phyloP scores from a whole-genome alignment of 2,329 filamentous ascomycete genomes.

The Elsinoe necatrix region DNA sequence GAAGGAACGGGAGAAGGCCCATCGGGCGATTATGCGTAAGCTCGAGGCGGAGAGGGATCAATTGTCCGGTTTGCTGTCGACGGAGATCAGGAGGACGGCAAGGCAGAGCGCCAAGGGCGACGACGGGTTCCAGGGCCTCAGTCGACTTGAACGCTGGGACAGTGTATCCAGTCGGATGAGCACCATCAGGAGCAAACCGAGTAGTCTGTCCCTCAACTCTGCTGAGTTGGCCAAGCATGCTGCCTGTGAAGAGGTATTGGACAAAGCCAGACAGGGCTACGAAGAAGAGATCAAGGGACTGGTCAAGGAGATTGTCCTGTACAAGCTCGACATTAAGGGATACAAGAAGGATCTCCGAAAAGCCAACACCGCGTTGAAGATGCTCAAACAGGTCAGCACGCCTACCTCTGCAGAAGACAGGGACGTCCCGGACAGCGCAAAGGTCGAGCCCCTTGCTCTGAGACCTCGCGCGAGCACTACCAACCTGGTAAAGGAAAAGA shows the following conservation, averaged over 20 bases:
- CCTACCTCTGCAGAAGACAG: slow-evolving; percentile 5
- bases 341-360: slow-evolving; percentile 35
- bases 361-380: slow-evolving; percentile 26
- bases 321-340: slow-evolving; percentile 41
- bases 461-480: slow-evolving; percentile 5
- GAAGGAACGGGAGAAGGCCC: slow-evolving; percentile 4
- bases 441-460: slow-evolving; percentile 3
- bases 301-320: slow-evolving; percentile 41
- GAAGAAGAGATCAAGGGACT: slow-evolving; percentile 36
- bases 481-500: background rate
- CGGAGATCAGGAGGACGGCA: slow-evolving; percentile 2
- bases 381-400: slow-evolving; percentile 19
- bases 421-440: slow-evolving; percentile 2
- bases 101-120: slow-evolving; percentile 9
- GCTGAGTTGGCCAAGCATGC: slow-evolving; percentile 12
- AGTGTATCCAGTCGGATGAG: slow-evolving; percentile 8
- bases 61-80: slow-evolving; percentile 3
- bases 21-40: background rate
- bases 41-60: slow-evolving; percentile 23
- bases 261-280: slow-evolving; percentile 23
- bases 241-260: slow-evolving; percentile 24
- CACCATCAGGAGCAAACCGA: slow-evolving; percentile 4
- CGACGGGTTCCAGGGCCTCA: background rate
- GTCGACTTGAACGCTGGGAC: background rate
- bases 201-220: slow-evolving; percentile 13